Conservation (phyloP, 2,329 filamentous ascomycete genomes). For the Sclerotinia spermophila region DNA sequence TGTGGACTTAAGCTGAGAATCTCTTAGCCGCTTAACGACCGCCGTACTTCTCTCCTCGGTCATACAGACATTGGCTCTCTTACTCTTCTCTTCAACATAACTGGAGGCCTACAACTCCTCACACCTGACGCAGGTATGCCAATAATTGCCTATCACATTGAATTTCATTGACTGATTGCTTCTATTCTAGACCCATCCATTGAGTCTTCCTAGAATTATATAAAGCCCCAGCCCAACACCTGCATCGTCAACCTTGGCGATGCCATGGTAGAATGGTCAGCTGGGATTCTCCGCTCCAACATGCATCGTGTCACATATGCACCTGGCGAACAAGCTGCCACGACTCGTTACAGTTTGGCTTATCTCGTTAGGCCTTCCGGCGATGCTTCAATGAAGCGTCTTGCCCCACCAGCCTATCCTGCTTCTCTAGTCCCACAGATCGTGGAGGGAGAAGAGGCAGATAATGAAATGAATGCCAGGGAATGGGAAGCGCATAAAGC, state of each 20-base stretch:
- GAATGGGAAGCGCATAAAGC: constrained; percentile 18
- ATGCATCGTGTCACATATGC: constrained; percentile 34
- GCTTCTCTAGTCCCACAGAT: constrained; percentile 14
- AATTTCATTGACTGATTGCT: background rate
- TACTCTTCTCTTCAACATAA: constrained; percentile 52
- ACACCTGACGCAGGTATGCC: constrained; percentile 32
- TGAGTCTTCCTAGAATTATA: constrained; percentile 36
- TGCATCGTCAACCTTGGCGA: constrained; percentile 39
- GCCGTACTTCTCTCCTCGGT: constrained; percentile 45
- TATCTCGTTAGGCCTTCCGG: constrained; percentile 48
- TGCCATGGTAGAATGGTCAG: constrained; percentile 34
- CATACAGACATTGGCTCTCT: constrained; percentile 57
- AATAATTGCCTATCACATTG: background rate
- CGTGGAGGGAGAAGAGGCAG: constrained; percentile 10
- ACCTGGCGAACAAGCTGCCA: constrained; percentile 23
- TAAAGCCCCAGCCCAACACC: constrained; percentile 34
- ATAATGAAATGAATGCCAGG: constrained; percentile 16
- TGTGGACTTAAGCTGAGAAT: background rate
- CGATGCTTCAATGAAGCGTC: constrained; percentile 36
- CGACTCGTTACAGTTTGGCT: constrained; percentile 46
- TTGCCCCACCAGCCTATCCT: background rate
- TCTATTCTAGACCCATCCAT: constrained; percentile 26
- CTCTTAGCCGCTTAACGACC: constrained; percentile 41
- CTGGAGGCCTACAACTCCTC: constrained; percentile 39
- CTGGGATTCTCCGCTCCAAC: constrained; percentile 30